Evolutionary conservation across 2,329 filamentous ascomycete species (phyloP), one percentile per base, ranked within the genome.

Genomic region (Rhynchosporium graminicola): DNA sequence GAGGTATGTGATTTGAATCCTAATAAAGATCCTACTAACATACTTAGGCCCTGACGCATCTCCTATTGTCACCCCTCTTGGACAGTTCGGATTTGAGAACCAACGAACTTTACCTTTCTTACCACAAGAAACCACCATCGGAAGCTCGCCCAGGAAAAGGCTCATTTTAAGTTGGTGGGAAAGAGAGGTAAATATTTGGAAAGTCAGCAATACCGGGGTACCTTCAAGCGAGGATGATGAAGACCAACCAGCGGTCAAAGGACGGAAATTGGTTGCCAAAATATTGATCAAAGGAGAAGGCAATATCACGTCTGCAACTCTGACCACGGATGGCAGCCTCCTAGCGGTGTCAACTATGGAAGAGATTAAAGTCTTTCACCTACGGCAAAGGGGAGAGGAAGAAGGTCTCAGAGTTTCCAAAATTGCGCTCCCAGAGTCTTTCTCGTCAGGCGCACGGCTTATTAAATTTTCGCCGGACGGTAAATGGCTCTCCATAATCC

Each of bases 151-250:
- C 1, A 83, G 83, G 47, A 87, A 87, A 48, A 85, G 95, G 55
- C 79, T 97, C 28, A 78, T 99, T 31, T 85, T 95, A 71, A 91
- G 91, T 74, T 98, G 92, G 90, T 98, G 93, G 92, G 91, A 94
- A 67, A 84, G 89, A 61, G 90, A 96, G 74, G 81, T 98, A 55
- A 87, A 89, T 69, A 84, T 99, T 64, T 99, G 93, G 92, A 84
- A 81, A 46, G 77, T 90, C 28, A 68, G 58, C 40, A 71, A 71
- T 61, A 61, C 63, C 10, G 47, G 61, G 9, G 62, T 67, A 31
- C 33, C 58, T 12, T 36, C 45, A 4, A 57, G 51, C 13, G 62
- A 68, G n/a, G 76, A 77, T 46, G 76, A 76, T 9, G 82, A 80
- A 67, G 81, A 68, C 45, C 65, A 71, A 29, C 38, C 60, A 52